Base-by-base conservation (phyloP, 2,329 filamentous ascomycete species). In the Botrytis tulipae region DNA sequence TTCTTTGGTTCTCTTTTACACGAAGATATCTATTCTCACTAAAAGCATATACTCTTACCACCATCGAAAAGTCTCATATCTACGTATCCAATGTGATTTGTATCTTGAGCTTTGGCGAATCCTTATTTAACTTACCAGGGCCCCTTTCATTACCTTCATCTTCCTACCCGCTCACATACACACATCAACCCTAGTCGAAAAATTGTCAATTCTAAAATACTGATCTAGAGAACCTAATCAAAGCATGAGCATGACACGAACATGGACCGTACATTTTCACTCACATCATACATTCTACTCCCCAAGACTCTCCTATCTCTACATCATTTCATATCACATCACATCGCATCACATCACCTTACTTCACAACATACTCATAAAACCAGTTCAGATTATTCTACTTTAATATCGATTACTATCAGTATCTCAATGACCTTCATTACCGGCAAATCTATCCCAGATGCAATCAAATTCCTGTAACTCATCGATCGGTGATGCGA, bases 21-120 rank as follows among this genome's bases (percentile, higher is more conserved):
- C 70, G n/a, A 67, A 67, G 61, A 67, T 67, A 61, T 46, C 20
- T 46, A 67, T 57, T 67, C 44, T 44, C 37, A 32, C 29, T 29
- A 18, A 67, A 57, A 57, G 46, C 59, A 42, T 29, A 67, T 44
- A 54, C 25, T 32, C 69, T 57, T 44, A 44, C 35, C 67, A 44
- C 25, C 48, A 32, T 4, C 25, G 12, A 68, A 68, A 22, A 25
- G 25, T 35, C 29, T 3, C 14, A 18, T 66, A 8, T 25, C 14
- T 32, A 20, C 18, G 1, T 3, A n/a, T 35, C 20, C 9, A 20
- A 66, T 25, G 42, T n/a, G 42, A 22, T 48, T 35, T 46, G 20
- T 25, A 61, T 20, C 5, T 22, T 48, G 44, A 0, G 18, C n/a
- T 25, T 65, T 35, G 29, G 32, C 42, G 44, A 65, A n/a, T 57